Percentiles rank a stretch among this genome's conserved stretches.
Evolutionary conservation across 2,329 filamentous ascomycete genomes (phyloP).

Genomic region (Aspergillus luchuensis): DNA sequence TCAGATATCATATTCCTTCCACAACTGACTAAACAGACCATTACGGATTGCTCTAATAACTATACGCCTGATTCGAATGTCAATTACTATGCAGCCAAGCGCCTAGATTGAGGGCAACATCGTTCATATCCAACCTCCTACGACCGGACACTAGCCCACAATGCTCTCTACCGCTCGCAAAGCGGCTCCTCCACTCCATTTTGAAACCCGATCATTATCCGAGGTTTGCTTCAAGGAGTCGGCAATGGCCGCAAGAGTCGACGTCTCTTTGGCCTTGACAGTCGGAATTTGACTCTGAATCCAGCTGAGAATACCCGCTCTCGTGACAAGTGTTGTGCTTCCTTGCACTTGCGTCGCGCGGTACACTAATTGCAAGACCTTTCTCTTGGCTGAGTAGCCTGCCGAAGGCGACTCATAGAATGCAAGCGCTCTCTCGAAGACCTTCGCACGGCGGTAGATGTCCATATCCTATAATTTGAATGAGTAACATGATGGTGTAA

Average conservation of each 20-base stretch:
- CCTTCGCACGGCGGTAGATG: slow-evolving; percentile 56
- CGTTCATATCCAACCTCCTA: slow-evolving; percentile 1
- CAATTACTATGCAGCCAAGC: background rate
- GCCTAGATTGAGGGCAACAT: background rate
- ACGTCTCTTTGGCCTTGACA: slow-evolving; percentile 47
- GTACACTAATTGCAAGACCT: slow-evolving; percentile 64
- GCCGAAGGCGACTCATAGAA: slow-evolving; percentile 69
- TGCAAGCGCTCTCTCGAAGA: slow-evolving; percentile 75
- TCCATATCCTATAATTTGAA: slow-evolving; percentile 46
- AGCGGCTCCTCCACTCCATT: slow-evolving; percentile 64
- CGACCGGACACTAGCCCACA: slow-evolving; percentile 9
- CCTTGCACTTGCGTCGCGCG: slow-evolving; percentile 69
- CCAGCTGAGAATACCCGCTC: slow-evolving; percentile 75
- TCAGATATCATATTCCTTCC: background rate
- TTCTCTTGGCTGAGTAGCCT: slow-evolving; percentile 60
- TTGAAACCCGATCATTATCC: slow-evolving; percentile 64
- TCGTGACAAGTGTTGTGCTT: slow-evolving; percentile 77
- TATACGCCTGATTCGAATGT: background rate
- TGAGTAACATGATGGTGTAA: slow-evolving; percentile 14
- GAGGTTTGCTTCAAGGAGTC: slow-evolving; percentile 64
- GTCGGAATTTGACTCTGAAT: slow-evolving; percentile 62
- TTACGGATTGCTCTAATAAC: background rate
- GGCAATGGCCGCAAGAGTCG: slow-evolving; percentile 58
- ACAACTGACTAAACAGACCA: background rate
- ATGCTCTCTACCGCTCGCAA: slow-evolving; percentile 32